A percentile compares a stretch with the other conserved stretches of the same genome.
Evolutionary conservation across 768 basidiomycete genomes (phyloP).

Genomic region (Lanmaoa rubissima): DNA sequence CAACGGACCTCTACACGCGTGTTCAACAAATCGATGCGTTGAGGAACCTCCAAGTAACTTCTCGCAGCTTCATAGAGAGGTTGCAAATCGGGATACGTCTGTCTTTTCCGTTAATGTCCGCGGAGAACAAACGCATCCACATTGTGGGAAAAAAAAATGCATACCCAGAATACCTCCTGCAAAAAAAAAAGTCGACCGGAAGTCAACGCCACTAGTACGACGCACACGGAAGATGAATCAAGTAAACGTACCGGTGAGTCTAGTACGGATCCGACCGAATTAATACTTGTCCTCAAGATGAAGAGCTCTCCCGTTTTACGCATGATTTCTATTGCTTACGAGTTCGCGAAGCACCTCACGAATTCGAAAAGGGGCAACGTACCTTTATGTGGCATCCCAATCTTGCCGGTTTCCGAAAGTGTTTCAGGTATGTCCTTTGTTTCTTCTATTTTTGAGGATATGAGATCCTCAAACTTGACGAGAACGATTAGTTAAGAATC

Average conservation of each 20-base stretch:
- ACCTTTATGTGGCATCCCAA: slow-evolving; percentile 86
- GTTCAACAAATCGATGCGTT: slow-evolving; percentile 89
- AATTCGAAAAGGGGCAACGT: slow-evolving; percentile 6
- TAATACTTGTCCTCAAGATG: slow-evolving; percentile 90
- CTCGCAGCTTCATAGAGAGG: slow-evolving; percentile 92
- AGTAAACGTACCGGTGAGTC: slow-evolving; percentile 78
- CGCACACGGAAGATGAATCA: background rate
- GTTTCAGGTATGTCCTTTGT: slow-evolving; percentile 95
- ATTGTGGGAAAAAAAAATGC: slow-evolving; percentile 27
- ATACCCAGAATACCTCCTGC: slow-evolving; percentile 93
- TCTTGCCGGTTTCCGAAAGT: slow-evolving; percentile 92
- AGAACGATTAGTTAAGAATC: background rate
- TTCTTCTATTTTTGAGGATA: slow-evolving; percentile 91
- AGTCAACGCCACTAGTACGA: background rate
- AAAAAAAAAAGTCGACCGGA: background rate
- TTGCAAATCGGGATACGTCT: slow-evolving; percentile 94
- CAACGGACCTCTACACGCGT: slow-evolving; percentile 81
- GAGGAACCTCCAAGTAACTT: slow-evolving; percentile 92
- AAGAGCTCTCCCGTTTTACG: slow-evolving; percentile 95
- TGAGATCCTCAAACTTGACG: slow-evolving; percentile 82
- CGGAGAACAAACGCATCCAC: slow-evolving; percentile 8
- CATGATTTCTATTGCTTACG: slow-evolving; percentile 75
- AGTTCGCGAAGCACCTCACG: slow-evolving; percentile 11
- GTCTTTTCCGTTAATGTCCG: slow-evolving; percentile 20
- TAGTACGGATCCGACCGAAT: slow-evolving; percentile 93